These are phyloP conservation scores for Hyaloscypha variabilis DNA, from an alignment of 495 filamentous ascomycete genomes.

Conservation along the genomic window DNA sequence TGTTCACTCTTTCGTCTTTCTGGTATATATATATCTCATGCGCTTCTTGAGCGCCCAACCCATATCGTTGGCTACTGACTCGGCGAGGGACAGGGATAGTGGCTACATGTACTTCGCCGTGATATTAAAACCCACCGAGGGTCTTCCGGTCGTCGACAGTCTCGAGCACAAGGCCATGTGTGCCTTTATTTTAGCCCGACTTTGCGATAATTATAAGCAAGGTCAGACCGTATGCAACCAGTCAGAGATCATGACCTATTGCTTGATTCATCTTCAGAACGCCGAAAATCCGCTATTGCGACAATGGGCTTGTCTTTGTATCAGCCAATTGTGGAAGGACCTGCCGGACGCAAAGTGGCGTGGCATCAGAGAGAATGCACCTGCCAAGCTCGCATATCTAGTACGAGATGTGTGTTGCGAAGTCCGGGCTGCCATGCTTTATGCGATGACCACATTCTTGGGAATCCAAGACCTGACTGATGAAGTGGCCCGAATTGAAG, in stretches of 20 bases:
- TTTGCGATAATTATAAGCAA: slow-evolving; percentile 90
- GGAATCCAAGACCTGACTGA: slow-evolving; percentile 92
- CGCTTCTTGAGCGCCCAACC: neutral
- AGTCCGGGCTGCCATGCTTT: slow-evolving; percentile 89
- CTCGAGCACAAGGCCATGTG: slow-evolving; percentile 98
- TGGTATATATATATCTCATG: neutral
- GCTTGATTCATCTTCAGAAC: slow-evolving; percentile 78
- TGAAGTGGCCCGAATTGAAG: slow-evolving; percentile 87
- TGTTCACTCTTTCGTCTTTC: neutral
- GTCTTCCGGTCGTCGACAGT: slow-evolving; percentile 79
- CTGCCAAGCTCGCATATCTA: slow-evolving; percentile 74
- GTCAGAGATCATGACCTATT: slow-evolving; percentile 83
- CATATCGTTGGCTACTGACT: neutral
- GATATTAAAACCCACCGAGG: slow-evolving; percentile 81
- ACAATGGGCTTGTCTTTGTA: slow-evolving; percentile 95
- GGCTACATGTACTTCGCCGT: slow-evolving; percentile 95
- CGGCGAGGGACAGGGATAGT: slow-evolving; percentile 57
- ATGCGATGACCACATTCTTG: slow-evolving; percentile 90
- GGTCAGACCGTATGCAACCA: slow-evolving; percentile 87
- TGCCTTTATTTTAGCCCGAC: slow-evolving; percentile 94
- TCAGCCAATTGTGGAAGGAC: slow-evolving; percentile 93
- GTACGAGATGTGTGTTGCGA: slow-evolving; percentile 92
- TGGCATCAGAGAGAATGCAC: slow-evolving; percentile 82
- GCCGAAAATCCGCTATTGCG: slow-evolving; percentile 84
- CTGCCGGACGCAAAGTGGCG: slow-evolving; percentile 92